Base-by-base conservation (phyloP, 352 stramenopile genomes). In the Aphanomyces astaci region DNA sequence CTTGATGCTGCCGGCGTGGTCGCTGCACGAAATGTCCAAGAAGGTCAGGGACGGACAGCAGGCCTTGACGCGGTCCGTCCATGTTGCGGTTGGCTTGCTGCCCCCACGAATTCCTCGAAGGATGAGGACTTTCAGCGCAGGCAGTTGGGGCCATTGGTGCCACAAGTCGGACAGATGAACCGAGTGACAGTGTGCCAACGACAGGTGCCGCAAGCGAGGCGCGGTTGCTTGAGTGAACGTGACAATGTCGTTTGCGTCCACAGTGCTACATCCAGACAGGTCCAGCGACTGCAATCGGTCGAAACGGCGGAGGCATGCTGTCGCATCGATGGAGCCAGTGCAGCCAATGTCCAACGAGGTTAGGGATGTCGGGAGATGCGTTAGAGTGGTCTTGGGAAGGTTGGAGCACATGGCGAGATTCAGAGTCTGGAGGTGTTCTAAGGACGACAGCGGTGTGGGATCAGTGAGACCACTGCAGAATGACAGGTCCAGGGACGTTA, bases 11-110 rank as follows among this genome's bases (percentile, higher is more conserved):
- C 15, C 39, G 17, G 25, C 10, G 30, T n/a, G 22, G 32, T 68
- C 62, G 62, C 62, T 59, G 62, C 39, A 57, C 4, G 62, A 40
- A 46, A 68, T 68, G 51, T 68, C 43, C 39, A 68, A 45, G 22
- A 51, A 68, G 4, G 22, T 13, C 2, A 68, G 40, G 32, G 24
- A 28, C 5, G 62, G 62, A n/a, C 39, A 39, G 24, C 32, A 52
- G 4, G 10, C 39, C 5, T 24, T 40, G 5, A 59, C 27, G 30
- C 51, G 62, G 43, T 48, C 30, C 10, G 32, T 49, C n/a, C 39
- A 48, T 49, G 15, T n/a, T 22, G 24, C n/a, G n/a, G n/a, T n/a
- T n/a, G n/a, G n/a, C n/a, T n/a, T n/a, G 60, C 52, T 39, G 1
- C n/a, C 3, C 31, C 43, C 30, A 27, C 57, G 33, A 9, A 52